Evolutionary conservation across 148 eudicot genomes (phyloP).

Genomic region (Amaranthus palmeri): DNA sequence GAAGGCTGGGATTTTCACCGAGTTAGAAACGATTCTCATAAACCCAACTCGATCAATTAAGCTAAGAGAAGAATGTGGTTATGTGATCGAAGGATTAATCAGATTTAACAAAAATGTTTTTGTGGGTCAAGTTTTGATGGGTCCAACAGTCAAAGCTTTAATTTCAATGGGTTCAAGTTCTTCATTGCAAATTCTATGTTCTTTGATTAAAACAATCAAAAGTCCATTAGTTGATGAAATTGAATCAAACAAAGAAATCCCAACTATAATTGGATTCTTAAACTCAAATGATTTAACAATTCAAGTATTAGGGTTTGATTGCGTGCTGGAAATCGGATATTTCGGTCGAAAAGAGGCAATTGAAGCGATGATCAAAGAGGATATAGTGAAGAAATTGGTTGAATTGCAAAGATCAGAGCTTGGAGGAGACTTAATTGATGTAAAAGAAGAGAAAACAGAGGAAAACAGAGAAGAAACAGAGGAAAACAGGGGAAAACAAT

Average conservation of each 20-base stretch:
- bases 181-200: slow-evolving; percentile 43
- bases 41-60: slow-evolving; percentile 19
- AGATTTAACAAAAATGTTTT: slow-evolving; percentile 82
- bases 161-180: slow-evolving; percentile 39
- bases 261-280: slow-evolving; percentile 33
- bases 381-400: slow-evolving; percentile 45
- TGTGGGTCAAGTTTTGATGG: slow-evolving; percentile 64
- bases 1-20: slow-evolving; percentile 39
- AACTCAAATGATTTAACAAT: slow-evolving; percentile 25
- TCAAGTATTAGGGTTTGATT: slow-evolving; percentile 41
- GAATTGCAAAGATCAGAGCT: slow-evolving; percentile 64
- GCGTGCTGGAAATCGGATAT: slow-evolving; percentile 76
- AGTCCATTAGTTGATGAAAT: slow-evolving; percentile 77
- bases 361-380: slow-evolving; percentile 63
- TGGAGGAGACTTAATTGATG: slow-evolving; percentile 63
- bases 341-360: slow-evolving; percentile 82
- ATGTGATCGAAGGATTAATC: slow-evolving; percentile 48
- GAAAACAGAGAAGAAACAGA: slow-evolving; percentile 16
- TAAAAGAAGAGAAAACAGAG: slow-evolving; percentile 36
- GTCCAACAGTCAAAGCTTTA: slow-evolving; percentile 42
- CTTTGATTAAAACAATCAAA: slow-evolving; percentile 57
- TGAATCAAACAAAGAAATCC: slow-evolving; percentile 46
- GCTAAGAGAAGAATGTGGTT: slow-evolving; percentile 47
- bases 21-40: slow-evolving; percentile 44
- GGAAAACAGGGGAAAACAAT: slow-evolving; percentile 9